phyloP scores from a whole-genome alignment of 2,329 filamentous ascomycete genomes.

The Fusarium succisae region DNA sequence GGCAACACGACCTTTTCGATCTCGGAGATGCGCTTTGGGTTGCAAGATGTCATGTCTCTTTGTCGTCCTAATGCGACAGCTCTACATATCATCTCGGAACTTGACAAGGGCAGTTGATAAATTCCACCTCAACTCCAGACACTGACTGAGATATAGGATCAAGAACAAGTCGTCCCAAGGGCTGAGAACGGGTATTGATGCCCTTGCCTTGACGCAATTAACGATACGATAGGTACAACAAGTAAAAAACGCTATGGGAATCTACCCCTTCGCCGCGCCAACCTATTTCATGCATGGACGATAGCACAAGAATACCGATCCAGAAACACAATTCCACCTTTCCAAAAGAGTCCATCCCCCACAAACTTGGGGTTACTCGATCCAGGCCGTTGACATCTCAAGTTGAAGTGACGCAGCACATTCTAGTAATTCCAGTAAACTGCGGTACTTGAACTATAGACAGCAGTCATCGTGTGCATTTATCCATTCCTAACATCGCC shows the following conservation, averaged over 20 bases:
- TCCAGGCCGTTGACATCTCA: not conserved
- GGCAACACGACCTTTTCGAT: not conserved
- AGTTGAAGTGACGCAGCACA: not conserved
- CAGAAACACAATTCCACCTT: constrained; percentile 26
- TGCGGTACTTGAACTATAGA: not conserved
- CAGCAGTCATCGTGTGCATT: not conserved
- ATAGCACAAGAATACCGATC: constrained; percentile 14
- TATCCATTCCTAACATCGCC: not conserved
- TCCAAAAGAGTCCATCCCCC: not conserved
- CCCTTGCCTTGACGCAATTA: constrained; percentile 7
- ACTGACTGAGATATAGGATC: not conserved
- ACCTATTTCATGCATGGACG: constrained; percentile 34
- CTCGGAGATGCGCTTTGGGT: not conserved
- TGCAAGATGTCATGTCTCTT: not conserved
- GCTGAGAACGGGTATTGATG: constrained; percentile 2
- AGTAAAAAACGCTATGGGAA: constrained; percentile 38
- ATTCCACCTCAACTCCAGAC: not conserved
- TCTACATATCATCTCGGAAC: not conserved
- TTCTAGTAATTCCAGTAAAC: not conserved
- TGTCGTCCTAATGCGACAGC: not conserved
- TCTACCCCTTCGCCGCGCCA: constrained; percentile 39
- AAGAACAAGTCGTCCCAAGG: not conserved
- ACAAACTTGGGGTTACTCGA: not conserved
- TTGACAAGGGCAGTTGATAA: not conserved
- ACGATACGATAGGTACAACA: constrained; percentile 23